phyloP scores from a whole-genome alignment of 2,329 filamentous ascomycete genomes.

The Aureobasidium sp. region DNA sequence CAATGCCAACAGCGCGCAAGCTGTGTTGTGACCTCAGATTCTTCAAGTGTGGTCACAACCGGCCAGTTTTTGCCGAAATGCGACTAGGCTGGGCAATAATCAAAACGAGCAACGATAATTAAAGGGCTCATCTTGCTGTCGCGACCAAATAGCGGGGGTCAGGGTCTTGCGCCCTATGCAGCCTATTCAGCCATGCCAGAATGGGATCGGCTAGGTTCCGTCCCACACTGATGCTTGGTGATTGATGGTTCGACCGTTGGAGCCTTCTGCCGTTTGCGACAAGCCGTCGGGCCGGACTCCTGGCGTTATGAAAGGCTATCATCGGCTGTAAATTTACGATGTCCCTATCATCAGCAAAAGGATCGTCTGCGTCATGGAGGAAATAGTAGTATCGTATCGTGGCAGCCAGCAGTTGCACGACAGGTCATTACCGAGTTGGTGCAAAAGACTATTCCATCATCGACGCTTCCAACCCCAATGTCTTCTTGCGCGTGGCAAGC shows the following conservation, averaged over 20 bases:
- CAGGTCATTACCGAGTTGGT: neutral
- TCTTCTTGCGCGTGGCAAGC: neutral
- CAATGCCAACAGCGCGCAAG: neutral
- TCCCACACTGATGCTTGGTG: slow-evolving; percentile 11
- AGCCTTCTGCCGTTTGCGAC: slow-evolving; percentile 2
- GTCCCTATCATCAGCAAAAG: neutral
- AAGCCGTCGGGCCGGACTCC: slow-evolving; percentile 8
- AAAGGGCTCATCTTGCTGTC: slow-evolving; percentile 7
- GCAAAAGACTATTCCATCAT: neutral
- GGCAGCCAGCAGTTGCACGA: neutral
- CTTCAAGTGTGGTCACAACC: neutral
- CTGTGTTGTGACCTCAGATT: neutral
- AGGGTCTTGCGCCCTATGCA: slow-evolving; percentile 8
- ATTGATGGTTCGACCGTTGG: slow-evolving; percentile 6
- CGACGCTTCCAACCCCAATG: neutral
- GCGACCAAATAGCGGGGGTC: slow-evolving; percentile 9
- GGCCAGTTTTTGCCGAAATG: neutral
- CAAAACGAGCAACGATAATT: slow-evolving; percentile 9
- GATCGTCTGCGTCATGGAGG: neutral
- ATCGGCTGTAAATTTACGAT: neutral
- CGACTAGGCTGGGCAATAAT: slow-evolving; percentile 1
- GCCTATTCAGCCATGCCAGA: neutral
- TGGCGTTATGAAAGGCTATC: neutral
- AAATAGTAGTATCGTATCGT: neutral
- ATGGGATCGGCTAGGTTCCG: slow-evolving; percentile 9